Evolutionary conservation across 2,329 filamentous ascomycete species (phyloP), one percentile per base, ranked within the genome.

Genomic region (Intubia oerlemansii): DNA sequence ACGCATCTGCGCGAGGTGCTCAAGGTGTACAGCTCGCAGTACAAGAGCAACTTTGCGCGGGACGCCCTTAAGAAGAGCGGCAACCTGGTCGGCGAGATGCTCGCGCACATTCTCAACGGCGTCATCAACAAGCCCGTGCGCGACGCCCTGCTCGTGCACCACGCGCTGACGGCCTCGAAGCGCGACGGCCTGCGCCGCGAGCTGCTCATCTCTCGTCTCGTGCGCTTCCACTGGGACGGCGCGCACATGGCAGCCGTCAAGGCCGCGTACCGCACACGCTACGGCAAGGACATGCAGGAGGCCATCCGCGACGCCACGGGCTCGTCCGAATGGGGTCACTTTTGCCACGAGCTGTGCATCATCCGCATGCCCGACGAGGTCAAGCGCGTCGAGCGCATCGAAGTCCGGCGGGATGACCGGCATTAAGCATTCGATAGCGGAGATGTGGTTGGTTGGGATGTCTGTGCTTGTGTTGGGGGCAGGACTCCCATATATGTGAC

Each of bases 51-150:
- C 48, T 92, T 98, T 51, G 81, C 84, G 0, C 61, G 78, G 26
- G 81, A 85, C 35, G 81, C 85, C 41, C 65, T 95, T 42, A 67
- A 67, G 45, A 92, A 88, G 59, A 90, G 80, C 39, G 74, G 72
- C 14, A 95, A 95, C 46, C 59, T 98, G 13, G 84, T 95, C 33
- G 88, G 88, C 38, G 88, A 98, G 54, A 71, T 91, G 13, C 69
- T 95, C 21, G 80, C 82, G 0, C 88, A 95, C 50, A 80, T 95
- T 41, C 73, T 98, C 44, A 93, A 95, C 52, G 88, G 88, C 42
- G 72, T 91, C 32, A 91, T 95, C 55, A 95, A 95, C 54, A 78
- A 78, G 34, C 84, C 88, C 5, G 81, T 91, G 36, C 79, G 88
- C 31, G 88, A 95, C 48, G 81, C 85, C 4, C 63, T 93, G 21